Base-by-base conservation (phyloP, 495 filamentous ascomycete genomes). In the Penicillium bialowiezense region DNA sequence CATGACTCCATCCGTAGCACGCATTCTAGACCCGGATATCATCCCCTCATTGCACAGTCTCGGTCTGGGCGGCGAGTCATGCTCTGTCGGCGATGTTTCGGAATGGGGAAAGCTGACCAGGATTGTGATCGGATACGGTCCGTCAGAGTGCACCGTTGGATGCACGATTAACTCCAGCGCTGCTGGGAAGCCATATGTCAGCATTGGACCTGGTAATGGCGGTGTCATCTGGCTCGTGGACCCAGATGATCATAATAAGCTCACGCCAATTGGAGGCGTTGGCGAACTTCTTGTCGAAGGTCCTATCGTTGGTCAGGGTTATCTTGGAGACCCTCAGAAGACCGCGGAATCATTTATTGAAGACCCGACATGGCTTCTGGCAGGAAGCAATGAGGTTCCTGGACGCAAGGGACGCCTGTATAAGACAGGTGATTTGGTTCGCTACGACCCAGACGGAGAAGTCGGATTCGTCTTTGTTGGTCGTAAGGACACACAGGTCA, bases 221-320 rank as follows among this genome's bases (percentile, higher is more conserved):
- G 45, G 46, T 20, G 29, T 18, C 5, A 15, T 59, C 17, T 78
- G 75, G 75, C 65, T 78, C 28, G 68, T 65, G 12, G 64, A 77
- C 40, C 52, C 60, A 5, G 29, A 63, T 19, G 51, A 71, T 32
- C 34, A 48, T 8, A 24, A 69, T 17, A 40, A 48, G 0, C 48
- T 79, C 1, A 47, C 55, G 0, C 66, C 74, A 0, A 32, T 72
- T 1, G 73, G 73, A 5, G 55, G 49, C 0, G 31, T 65, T 1
- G 75, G 74, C 9, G 75, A 79, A 56, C 52, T 79, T 0, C 7
- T 73, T 0, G 49, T 75, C 1, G 68, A 77, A 44, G 73, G 75
- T 2, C 66, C 62, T 0, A n/a, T 59, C 6, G 52, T 79, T 0
- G 64, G 53, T 4, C 49, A 65, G 0, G 74, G 71, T 3, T 80